A percentile compares a stretch with the other conserved stretches of the same genome.
phyloP scores from a whole-genome alignment of 1,284 basidiomycete genomes.

The Cutaneotrichosporon dermatis region DNA sequence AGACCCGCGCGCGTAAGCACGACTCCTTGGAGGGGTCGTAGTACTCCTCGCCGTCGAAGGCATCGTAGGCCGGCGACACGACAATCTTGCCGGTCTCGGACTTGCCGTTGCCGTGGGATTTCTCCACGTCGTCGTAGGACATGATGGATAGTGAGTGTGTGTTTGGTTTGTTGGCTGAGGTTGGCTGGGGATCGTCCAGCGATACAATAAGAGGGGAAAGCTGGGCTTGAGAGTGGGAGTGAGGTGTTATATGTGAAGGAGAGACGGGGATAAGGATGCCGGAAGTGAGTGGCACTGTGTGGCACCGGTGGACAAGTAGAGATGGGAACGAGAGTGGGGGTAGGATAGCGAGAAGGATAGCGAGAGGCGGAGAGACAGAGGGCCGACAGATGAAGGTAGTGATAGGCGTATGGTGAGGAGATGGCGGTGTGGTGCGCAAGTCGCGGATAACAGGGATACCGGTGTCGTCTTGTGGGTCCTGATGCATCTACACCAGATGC shows the following conservation, averaged over 20 bases:
- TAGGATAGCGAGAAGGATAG: too few relatives aligned
- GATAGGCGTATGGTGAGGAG: neutral
- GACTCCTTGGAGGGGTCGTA: slow-evolving; percentile 50
- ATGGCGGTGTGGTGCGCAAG: neutral
- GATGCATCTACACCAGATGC: too few relatives aligned
- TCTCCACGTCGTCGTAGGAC: slow-evolving; percentile 10
- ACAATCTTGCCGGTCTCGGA: slow-evolving; percentile 12
- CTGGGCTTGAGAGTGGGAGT: too few relatives aligned
- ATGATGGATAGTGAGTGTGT: slow-evolving; percentile 1
- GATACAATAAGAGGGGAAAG: neutral
- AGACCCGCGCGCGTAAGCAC: slow-evolving; percentile 47
- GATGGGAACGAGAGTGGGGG: too few relatives aligned
- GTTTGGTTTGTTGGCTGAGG: neutral
- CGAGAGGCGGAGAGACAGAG: neutral
- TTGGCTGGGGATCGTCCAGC: neutral
- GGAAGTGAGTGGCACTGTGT: neutral
- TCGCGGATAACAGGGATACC: neutral
- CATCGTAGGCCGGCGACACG: slow-evolving; percentile 4
- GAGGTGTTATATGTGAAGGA: too few relatives aligned
- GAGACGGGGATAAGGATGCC: neutral
- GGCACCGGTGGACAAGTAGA: neutral
- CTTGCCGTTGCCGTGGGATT: slow-evolving; percentile 4
- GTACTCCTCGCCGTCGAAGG: slow-evolving; percentile 14
- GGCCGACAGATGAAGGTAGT: neutral
- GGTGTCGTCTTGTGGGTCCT: neutral